These are phyloP conservation scores for Rubia tinctorum DNA, from an alignment of 305 asterid species.

Conservation along the genomic window DNA sequence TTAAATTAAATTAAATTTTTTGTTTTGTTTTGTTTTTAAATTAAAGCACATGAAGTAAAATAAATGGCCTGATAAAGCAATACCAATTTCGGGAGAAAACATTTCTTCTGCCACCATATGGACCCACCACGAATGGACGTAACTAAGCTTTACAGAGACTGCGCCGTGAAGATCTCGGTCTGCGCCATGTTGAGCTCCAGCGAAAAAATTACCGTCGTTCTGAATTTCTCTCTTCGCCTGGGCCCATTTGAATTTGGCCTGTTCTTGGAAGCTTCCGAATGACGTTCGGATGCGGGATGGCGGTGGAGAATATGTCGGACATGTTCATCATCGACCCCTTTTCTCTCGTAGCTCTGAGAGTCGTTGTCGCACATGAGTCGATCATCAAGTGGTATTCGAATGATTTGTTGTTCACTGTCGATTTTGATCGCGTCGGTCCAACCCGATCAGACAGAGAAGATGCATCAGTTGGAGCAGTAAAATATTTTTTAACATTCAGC, in stretches of 20 bases:
- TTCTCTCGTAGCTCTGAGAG: conserved; percentile 79
- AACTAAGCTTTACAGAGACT: too few species aligned
- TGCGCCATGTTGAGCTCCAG: too few species aligned
- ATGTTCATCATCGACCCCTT: conserved; percentile 63
- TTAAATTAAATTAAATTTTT: too few species aligned
- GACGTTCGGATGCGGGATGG: conserved; percentile 32
- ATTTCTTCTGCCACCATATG: too few species aligned
- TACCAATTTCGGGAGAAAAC: too few species aligned
- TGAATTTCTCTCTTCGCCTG: conserved; percentile 78
- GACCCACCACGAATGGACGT: too few species aligned
- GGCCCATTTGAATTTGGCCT: conserved; percentile 77
- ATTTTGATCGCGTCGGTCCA: conserved; percentile 54
- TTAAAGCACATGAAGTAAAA: too few species aligned
- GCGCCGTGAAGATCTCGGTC: too few species aligned
- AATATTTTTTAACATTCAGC: too few species aligned
- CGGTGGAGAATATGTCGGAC: conserved; percentile 72
- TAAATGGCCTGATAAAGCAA: too few species aligned
- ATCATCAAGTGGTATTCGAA: conserved; percentile 68
- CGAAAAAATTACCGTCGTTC: conserved; percentile 70
- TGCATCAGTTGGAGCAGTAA: conserved; percentile 35
- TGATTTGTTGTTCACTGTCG: conserved; percentile 64
- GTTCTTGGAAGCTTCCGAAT: conserved; percentile 50
- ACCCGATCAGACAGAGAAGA: conserved; percentile 78
- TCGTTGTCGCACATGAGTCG: conserved; percentile 72
- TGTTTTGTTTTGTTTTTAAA: too few species aligned